Evolutionary conservation across 768 basidiomycete genomes (phyloP), one percentile per base, ranked within the genome.

Genomic region (Xerocomellus dryophilus): DNA sequence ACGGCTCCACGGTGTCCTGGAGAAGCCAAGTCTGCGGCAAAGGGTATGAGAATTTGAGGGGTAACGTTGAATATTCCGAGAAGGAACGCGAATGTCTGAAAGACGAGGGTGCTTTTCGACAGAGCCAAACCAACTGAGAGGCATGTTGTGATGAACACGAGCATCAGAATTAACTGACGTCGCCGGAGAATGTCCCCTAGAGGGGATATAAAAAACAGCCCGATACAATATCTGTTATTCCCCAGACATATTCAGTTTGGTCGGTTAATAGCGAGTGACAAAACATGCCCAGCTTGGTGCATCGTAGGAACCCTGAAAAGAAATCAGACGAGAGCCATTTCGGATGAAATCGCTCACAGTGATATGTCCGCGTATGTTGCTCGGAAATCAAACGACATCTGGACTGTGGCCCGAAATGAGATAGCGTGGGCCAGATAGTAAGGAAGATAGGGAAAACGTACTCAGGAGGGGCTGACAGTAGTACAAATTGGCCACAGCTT

Each of bases 381-480:
- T 32, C 56, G 44, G 52, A 80, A 76, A 14, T 73, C 69, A 43
- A 62, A 57, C 45, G 78, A 65, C 62, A 78, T 70, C 46, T 67
- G 58, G 25, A 67, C 66, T 64, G 40, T 5, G 15, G 17, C 31
- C 8, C 11, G 18, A 43, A 17, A 50, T 29, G 23, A 44, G 34
- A 11, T 12, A 23, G 36, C 18, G 2, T 15, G 18, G 15, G 5
- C 18, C 0, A 2, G 15, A 23, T 5, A 8, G 21, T 5, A 14
- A n/a, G 11, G 20, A 10, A 14, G 42, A 29, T 1, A 20, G 10
- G 25, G 7, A 21, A 27, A 58, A 72, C 77, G 57, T 62, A 83
- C 89, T 87, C 9, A 91, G 72, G 56, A 93, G 70, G 4, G 90
- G 90, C 68, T 90, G 87, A 54, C 84, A 87, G 58, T 91, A 93